A percentile compares a stretch with the other conserved stretches of the same genome.
Conservation (phyloP, 2,329 filamentous ascomycete species). For the Phoma sp. region DNA sequence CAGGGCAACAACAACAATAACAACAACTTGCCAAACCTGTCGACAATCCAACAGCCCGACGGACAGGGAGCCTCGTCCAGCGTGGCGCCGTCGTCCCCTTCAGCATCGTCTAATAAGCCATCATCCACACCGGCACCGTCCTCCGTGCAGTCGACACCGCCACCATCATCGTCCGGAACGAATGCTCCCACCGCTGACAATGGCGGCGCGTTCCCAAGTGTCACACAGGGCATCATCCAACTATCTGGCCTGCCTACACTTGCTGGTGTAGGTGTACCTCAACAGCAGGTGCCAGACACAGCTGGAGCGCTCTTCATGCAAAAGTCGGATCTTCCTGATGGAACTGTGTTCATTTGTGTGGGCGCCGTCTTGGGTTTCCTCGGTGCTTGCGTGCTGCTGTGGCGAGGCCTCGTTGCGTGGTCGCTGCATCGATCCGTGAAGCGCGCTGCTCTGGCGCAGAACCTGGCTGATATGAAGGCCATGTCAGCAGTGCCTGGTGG, state of each 20-base stretch:
- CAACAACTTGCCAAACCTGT: slow-evolving; percentile 37
- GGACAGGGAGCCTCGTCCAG: slow-evolving; percentile 25
- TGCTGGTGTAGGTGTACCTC: slow-evolving; percentile 66
- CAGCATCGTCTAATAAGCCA: slow-evolving; percentile 23
- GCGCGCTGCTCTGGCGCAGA: slow-evolving; percentile 79
- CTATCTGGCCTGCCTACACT: slow-evolving; percentile 61
- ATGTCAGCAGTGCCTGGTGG: slow-evolving; percentile 54
- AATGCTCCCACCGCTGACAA: slow-evolving; percentile 16
- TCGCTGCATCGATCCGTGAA: slow-evolving; percentile 91
- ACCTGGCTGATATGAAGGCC: slow-evolving; percentile 73
- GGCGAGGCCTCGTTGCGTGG: slow-evolving; percentile 88
- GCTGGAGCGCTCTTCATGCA: slow-evolving; percentile 90
- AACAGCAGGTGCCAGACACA: slow-evolving; percentile 81
- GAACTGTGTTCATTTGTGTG: slow-evolving; percentile 95
- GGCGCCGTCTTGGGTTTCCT: slow-evolving; percentile 87
- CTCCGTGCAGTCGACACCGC: slow-evolving; percentile 24
- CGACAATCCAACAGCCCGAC: slow-evolving; percentile 33
- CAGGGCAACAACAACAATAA: slow-evolving; percentile 33
- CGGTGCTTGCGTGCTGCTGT: slow-evolving; percentile 80
- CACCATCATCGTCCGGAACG: slow-evolving; percentile 13
- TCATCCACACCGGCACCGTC: slow-evolving; percentile 30
- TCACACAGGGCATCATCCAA: slow-evolving; percentile 33
- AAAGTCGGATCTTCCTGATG: slow-evolving; percentile 82
- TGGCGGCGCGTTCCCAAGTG: slow-evolving; percentile 16
- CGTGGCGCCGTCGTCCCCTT: slow-evolving; percentile 23